Base-by-base conservation (phyloP, 2,329 filamentous ascomycete genomes). In the Phaeoacremonium minimum region DNA sequence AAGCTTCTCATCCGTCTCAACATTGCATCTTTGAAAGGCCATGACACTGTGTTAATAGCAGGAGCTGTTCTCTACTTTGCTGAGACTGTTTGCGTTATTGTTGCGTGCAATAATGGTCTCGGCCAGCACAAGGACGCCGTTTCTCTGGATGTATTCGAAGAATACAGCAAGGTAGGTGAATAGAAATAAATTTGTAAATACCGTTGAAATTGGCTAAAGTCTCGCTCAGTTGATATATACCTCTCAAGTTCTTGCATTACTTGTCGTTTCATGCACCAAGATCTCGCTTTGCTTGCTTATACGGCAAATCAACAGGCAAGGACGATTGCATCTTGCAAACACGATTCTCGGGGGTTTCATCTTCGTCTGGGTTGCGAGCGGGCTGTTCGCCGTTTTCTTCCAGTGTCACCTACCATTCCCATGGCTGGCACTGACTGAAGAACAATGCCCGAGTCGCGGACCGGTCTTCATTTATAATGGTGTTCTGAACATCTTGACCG, bases 391-490 rank as follows among this genome's bases (percentile, higher is more conserved):
- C 3, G 9, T 15, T 12, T 4, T 37, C 3, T 32, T 44, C 28
- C 33, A 39, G 15, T 82, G 75, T 77, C 79, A 83, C 52, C 32
- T 42, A 16, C 40, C 40, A 4, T 15, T 11, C 15, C 35, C 40
- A 7, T 45, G 40, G 40, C 30, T 29, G n/a, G 30, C 42, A 7
- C 9, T 6, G 8, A 40, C 14, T 31, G 15, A 19, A 7, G 30
- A 22, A 7, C 14, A 20, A n/a, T 44, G 42, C 20, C 39, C 39
- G 5, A 35, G 33, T 28, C 30, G 18, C 15, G 39, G 32, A 9
- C 6, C 36, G n/a, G 34, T 44, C 17, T 33, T 32, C n/a, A 8
- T 44, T 7, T 44, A 42, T 34, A 39, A 38, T 15, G 39, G 36
- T 15, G 19, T 40, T 14, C 39, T 39, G 33, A 42, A 18, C 32